These are phyloP conservation scores for Vitis cinerea DNA, from an alignment of 164 flowering plant genomes.

Conservation along the genomic window DNA sequence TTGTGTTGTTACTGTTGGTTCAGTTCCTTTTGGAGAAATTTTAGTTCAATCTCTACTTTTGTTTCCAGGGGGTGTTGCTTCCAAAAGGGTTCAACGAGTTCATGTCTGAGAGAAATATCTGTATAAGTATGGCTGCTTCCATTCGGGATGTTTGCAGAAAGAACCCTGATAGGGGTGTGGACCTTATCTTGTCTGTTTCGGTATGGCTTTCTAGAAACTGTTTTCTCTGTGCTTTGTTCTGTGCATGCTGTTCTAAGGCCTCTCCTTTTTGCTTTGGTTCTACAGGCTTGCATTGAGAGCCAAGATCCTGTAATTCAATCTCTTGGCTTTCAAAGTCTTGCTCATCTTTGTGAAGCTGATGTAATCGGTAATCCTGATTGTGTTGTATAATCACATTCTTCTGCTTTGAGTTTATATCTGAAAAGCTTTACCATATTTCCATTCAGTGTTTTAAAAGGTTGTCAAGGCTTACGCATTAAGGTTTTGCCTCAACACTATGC, in stretches of 20 bases:
- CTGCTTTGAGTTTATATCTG: not conserved
- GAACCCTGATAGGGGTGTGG: constrained; percentile 96
- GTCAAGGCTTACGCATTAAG: no score
- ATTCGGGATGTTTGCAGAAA: constrained; percentile 80
- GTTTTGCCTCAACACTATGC: no score
- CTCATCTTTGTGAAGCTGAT: constrained; percentile 97
- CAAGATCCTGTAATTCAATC: constrained; percentile 57
- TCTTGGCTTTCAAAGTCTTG: constrained; percentile 86
- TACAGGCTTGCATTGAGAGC: constrained; percentile 87
- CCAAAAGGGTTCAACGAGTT: constrained; percentile 55
- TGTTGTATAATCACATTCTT: constrained; percentile 3
- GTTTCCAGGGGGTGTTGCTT: constrained; percentile 54
- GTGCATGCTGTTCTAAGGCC: constrained; percentile 4
- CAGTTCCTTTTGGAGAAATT: constrained; percentile 1
- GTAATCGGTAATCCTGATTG: constrained; percentile 60
- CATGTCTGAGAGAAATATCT: constrained; percentile 41
- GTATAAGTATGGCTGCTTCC: constrained; percentile 82
- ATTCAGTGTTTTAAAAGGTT: no score
- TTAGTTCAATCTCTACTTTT: constrained; percentile 7
- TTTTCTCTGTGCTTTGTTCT: constrained; percentile 9
- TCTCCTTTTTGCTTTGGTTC: not conserved
- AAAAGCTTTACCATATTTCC: no score
- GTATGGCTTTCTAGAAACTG: constrained; percentile 35
- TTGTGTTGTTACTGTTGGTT: constrained; percentile 2
- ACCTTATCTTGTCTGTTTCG: constrained; percentile 88